A percentile compares a stretch with the other conserved stretches of the same genome.
phyloP scores from a whole-genome alignment of 768 basidiomycete species.

The Amanita brunnescens region DNA sequence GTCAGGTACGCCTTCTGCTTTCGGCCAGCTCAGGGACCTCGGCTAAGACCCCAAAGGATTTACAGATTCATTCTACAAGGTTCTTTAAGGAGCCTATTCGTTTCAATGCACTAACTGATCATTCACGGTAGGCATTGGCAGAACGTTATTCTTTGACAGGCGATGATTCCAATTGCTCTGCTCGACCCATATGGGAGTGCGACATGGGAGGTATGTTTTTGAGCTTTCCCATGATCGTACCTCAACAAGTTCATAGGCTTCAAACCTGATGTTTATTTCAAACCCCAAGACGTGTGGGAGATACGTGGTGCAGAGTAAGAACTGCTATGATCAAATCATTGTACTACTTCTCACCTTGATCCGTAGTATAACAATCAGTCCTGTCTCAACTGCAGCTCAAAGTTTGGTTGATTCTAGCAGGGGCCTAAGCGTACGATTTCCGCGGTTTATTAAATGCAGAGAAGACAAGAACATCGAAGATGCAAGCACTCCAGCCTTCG shows the following conservation, averaged over 20 bases:
- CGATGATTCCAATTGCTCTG: constrained; percentile 44
- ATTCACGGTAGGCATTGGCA: constrained; percentile 38
- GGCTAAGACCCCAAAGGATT: constrained; percentile 45
- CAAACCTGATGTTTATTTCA: constrained; percentile 60
- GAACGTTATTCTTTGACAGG: constrained; percentile 51
- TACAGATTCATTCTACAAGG: constrained; percentile 76
- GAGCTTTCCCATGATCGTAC: constrained; percentile 2
- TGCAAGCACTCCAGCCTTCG: constrained; percentile 63
- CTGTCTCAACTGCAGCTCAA: constrained; percentile 73
- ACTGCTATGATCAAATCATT: background rate
- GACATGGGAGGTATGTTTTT: constrained; percentile 48
- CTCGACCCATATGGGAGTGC: constrained; percentile 46
- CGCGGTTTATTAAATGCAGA: constrained; percentile 67
- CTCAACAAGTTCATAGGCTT: constrained; percentile 33
- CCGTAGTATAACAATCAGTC: constrained; percentile 70
- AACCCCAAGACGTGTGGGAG: constrained; percentile 81
- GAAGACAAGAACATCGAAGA: constrained; percentile 68
- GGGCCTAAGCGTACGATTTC: constrained; percentile 82
- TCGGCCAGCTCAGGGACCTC: background rate
- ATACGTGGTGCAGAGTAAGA: constrained; percentile 68
- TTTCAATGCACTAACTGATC: background rate
- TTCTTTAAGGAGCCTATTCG: constrained; percentile 12
- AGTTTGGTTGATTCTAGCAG: constrained; percentile 42
- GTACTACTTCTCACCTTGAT: constrained; percentile 8
- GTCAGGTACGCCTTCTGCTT: constrained; percentile 44